Base-by-base conservation (phyloP, 2,329 filamentous ascomycete species). In the Mycogone perniciosa region DNA sequence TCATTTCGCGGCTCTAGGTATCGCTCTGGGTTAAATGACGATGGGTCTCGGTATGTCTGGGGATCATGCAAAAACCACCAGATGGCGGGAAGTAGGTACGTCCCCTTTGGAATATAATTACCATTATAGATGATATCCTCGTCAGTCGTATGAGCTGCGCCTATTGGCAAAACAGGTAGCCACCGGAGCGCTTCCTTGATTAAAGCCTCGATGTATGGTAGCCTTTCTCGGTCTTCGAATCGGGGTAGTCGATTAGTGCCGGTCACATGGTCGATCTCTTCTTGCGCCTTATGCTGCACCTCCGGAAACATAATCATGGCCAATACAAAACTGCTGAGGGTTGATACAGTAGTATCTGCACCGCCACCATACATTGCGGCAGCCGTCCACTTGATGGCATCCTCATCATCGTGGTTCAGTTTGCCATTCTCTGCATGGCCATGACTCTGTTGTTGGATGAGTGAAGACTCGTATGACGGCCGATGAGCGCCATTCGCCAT, bases 111-210 rank as follows among this genome's bases (percentile, higher is more conserved):
- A 10, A 55, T 55, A 0, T 44, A 39, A 34, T 44, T 10, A 11
- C 42, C 42, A 31, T 44, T n/a, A 30, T 44, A 34, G 6, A 13
- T 20, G 7, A 44, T 34, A n/a, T 44, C 56, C 13, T 60, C 61
- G 3, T 59, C 57, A 4, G 70, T 67, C 4, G 60, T 59, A 46
- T 71, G 65, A 2, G 66, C 61, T 5, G 76, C 61, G 3, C 63
- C 56, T 53, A 65, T 59, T 1, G 65, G 64, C 0, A 60, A 57
- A 5, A 62, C 52, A 1, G 61, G 60, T 41, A 51, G 54, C 58
- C 58, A 64, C 3, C 62, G 39, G 33, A 54, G 11, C 2, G 51
- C 46, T 49, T 64, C 62, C 11, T 62, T 64, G 6, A 63, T 53
- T 13, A 63, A 26, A 7, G 58, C 60, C 37, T 61, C 45, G 8